phyloP scores from a whole-genome alignment of 768 basidiomycete species.

The Mycena rebaudengoi region DNA sequence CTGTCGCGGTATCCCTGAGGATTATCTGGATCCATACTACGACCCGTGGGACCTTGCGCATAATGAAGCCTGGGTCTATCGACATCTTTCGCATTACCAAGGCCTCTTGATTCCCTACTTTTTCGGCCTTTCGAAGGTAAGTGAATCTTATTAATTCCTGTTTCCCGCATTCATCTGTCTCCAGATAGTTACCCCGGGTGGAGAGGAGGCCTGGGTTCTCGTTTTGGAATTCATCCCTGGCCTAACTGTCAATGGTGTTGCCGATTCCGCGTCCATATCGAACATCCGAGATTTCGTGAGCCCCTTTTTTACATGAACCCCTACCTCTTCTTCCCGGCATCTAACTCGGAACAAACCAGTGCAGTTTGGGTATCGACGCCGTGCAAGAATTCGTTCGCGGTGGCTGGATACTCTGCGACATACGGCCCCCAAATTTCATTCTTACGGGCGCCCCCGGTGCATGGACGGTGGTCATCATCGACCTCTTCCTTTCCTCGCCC shows the following conservation, averaged over 20 bases:
- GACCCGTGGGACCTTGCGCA: constrained; percentile 8
- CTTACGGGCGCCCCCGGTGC: constrained; percentile 7
- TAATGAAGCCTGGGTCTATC: constrained; percentile 18
- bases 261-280: not conserved
- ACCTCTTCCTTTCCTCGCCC: constrained; percentile 9
- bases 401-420: constrained; percentile 10
- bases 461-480: constrained; percentile 9
- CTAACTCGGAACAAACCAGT: constrained; percentile 13
- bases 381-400: constrained; percentile 1
- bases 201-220: constrained; percentile 15
- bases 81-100: constrained; percentile 2
- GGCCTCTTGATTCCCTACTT: constrained; percentile 17
- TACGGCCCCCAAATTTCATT: constrained; percentile 13
- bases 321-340: not conserved
- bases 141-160: not conserved
- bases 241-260: not conserved
- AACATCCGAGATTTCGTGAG: constrained; percentile 15
- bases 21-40: not conserved
- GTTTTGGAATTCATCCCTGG: constrained; percentile 17
- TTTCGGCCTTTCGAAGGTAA: constrained; percentile 12
- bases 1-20: not conserved
- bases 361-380: constrained; percentile 3
- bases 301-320: not conserved
- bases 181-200: constrained; percentile 12
- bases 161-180: not conserved